Evolutionary conservation across 257 asterid genomes (phyloP), one percentile per base, ranked within the genome.

Genomic region (Cordia subcordata): DNA sequence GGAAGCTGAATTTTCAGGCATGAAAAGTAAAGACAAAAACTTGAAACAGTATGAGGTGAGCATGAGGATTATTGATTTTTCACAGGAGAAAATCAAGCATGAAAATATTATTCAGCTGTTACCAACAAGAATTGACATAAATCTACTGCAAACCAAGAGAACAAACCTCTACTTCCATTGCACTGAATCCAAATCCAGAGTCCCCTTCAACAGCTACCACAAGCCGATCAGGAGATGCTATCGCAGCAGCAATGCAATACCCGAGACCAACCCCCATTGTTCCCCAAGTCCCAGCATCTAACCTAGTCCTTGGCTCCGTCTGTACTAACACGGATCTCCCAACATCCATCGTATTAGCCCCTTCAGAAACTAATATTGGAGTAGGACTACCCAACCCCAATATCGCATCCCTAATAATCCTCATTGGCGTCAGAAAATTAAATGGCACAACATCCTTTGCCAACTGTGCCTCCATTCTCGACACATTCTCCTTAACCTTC

Each of bases 241-340:
- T 90, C 0, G 97, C 95, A 73, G 97, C 97, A 37, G 97, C 97
- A 75, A 90, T 87, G 84, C 97, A 90, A 62, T 90, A 90, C 16
- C 97, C 97, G 40, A 90, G 95, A 42, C 98, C 98, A 55, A 90
- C 93, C 38, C 98, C 98, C 98, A 90, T 90, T 16, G 98, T 90
- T 60, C 98, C 98, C 96, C 96, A 90, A 8, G 98, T 90, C 75
- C 98, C 98, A 0, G 96, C 96, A 80, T 87, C 98, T 85, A 90
- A 70, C 81, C 98, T 79, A 19, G 96, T 87, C 70, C 98, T 76
- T 10, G 96, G 95, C 73, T 90, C 98, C 0, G 82, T 87, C 62
- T 87, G 98, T 69, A 90, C 91, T 62, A 90, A 72, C 5, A 87
- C 96, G 0, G 91, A 57, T 10, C 98, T 72, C 14, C 98, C 96